Base-by-base conservation (phyloP, 192 early-diverging fungal species). In the Podila minutissima region DNA sequence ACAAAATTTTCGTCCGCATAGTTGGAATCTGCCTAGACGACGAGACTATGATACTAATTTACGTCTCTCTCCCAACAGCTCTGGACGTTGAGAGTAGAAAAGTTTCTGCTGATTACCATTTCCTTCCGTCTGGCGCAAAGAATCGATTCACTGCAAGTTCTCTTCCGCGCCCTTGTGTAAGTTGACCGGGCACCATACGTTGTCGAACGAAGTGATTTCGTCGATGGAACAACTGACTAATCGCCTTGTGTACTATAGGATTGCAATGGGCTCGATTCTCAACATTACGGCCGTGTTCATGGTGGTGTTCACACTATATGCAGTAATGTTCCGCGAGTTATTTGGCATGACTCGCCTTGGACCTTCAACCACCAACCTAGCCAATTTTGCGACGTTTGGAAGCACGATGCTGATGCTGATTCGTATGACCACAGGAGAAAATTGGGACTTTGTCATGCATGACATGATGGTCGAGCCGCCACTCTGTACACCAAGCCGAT, bases 371-470 rank as follows among this genome's bases (percentile, higher is more conserved):
- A 82, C 66, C 8, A 72, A 77, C 12, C 69, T 88, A 49, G 81
- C 88, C 20, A 90, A 90, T 57, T 90, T 90, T 62, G 77, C 83
- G 26, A 63, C 72, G 6, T 90, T 85, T 67, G 72, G 75, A 33
- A 85, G 77, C 46, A 83, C 89, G 0, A 78, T 90, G 81, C 46
- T 86, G 24, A 86, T 84, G 24, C 77, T 90, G 19, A 69, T 88
- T 15, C 83, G 89, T 33, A 88, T 85, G 69, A 87, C 87, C 2
- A 90, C 86, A 17, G 89, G 89, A 13, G 89, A 91, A 64, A 85
- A 83, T 13, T 91, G 89, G 89, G 89, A 91, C 62, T 72, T 84
- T 49, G 83, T 89, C 5, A 91, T 91, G 88, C 88, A 89, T 59
- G 88, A 91, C 72, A 88, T 84, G 72, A 75, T 86, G 38, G 75